Conservation (phyloP, 192 early-diverging fungal genomes). For the Dispira simplex region DNA sequence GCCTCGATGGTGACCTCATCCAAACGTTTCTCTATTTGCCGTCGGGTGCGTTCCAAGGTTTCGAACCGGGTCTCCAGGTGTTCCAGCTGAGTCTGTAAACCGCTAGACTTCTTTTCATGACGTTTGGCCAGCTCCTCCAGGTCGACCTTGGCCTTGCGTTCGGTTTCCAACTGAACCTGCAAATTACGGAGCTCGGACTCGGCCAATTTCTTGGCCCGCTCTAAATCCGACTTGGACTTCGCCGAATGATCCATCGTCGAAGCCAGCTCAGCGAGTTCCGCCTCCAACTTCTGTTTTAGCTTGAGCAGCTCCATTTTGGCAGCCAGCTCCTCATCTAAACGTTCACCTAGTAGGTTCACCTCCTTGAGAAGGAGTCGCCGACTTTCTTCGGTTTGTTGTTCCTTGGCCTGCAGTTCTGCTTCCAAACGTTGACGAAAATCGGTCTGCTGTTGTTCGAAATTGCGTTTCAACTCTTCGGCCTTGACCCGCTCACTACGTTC, state of each 20-base stretch:
- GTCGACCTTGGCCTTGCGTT: conserved; percentile 38
- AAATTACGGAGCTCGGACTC: conserved; percentile 34
- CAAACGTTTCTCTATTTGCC: conserved; percentile 47
- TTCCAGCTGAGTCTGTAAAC: conserved; percentile 43
- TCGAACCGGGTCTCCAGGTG: conserved; percentile 41
- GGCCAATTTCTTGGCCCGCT: conserved; percentile 42
- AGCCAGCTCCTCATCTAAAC: conserved; percentile 29
- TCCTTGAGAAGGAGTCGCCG: conserved; percentile 43
- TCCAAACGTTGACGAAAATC: conserved; percentile 53
- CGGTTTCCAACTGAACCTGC: conserved; percentile 37
- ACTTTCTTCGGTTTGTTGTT: conserved; percentile 56
- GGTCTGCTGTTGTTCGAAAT: conserved; percentile 48
- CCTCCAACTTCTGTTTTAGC: conserved; percentile 41
- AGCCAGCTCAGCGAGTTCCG: conserved; percentile 39
- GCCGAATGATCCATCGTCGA: conserved; percentile 38
- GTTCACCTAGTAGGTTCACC: conserved; percentile 37
- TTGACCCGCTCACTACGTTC: conserved; percentile 35
- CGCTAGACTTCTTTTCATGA: conserved; percentile 52
- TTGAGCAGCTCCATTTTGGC: conserved; percentile 44
- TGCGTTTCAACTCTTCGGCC: conserved; percentile 48
- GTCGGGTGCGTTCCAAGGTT: conserved; percentile 36
- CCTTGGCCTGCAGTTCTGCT: conserved; percentile 41
- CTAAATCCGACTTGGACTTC: conserved; percentile 46
- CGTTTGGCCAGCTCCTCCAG: conserved; percentile 53
- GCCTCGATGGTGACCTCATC: conserved; percentile 55